Base-by-base conservation (phyloP, 768 basidiomycete genomes). In the Scleroderma citrinum region DNA sequence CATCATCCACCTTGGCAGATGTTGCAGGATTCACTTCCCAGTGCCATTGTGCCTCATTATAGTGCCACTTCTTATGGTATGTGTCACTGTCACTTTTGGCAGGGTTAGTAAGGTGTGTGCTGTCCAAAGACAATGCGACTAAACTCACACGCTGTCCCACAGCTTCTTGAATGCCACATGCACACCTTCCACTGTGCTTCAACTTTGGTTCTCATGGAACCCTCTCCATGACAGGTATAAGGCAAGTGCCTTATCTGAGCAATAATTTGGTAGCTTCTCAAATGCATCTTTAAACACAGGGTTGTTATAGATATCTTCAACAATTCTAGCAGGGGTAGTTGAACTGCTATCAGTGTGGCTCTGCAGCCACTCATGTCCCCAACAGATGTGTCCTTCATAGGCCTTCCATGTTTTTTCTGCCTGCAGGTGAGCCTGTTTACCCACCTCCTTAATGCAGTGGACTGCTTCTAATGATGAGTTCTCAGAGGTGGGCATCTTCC, bases 1-100 rank as follows among this genome's bases (percentile, higher is more conserved):
- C 24, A 2, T 52, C 45, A 10, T 56, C 49, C 2, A 70, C 59
- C 12, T 54, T 52, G 19, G 42, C 42, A 0, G 60, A 62, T 1
- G 59, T 46, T 0, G 63, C 65, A 3, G 64, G 69, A 45, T 63
- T 64, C 2, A 69, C 69, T 5, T 54, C 43, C 12, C 69, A 64
- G 1, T 26, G 41, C 1, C 51, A 51, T 2, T 56, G 61, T 3
- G 44, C 52, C 41, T 63, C 32, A 19, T 69, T 49, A 16, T 55
- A 56, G 6, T 35, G 29, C 53, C 68, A 71, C 2, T 36, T 39
- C 1, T 20, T n/a, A 13, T 6, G 17, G 37, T 19, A 39, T 4
- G 37, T 39, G 16, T 24, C 19, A 23, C 12, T 16, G 8, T 29
- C 26, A 29, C 26, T 29, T 5, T 5, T 29, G 26, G 8, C 26